Base-by-base conservation (phyloP, 1,284 basidiomycete genomes). In the Papiliotrema fonsecae region DNA sequence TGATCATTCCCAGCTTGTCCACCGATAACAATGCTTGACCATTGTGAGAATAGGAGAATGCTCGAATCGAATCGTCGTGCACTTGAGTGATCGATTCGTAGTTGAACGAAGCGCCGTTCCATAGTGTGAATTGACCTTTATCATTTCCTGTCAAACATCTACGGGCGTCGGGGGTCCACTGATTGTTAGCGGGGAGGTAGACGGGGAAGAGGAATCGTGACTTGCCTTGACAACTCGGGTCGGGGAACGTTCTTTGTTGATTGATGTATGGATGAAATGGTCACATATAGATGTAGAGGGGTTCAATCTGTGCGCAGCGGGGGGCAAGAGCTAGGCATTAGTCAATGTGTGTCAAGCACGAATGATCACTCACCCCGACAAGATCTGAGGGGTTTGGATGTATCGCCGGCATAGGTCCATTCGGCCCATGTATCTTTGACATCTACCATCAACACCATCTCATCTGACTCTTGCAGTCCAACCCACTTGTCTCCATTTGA, bases 81-180 rank as follows among this genome's bases (percentile, higher is more conserved):
- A 69, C 72, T 75, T 97, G 93, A 36, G 97, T 81, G 63, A 98
- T 97, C 0, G 94, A 97, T 73, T 98, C 94, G 70, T 98, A 98
- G 77, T 98, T 97, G 83, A 97, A 98, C 0, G 94, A 97, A 27
- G 96, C 79, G 18, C 93, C 94, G 65, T 98, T 98, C 94, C 96
- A 98, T 5, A 98, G 81, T 0, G 94, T 97, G 73, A 98, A 97
- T 74, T 98, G 94, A 47, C 96, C 96, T 58, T 87, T 91, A 25
- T 92, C 92, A 16, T 92, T 93, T 22, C 94, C 94, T 0, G 96
- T 98, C 38, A 98, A 76, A 25, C 97, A 79, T 5, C 94, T 83
- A 22, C 94, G 81, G 37, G 86, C 90, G 74, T 97, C 94, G 0
- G 94, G 94, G 26, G 92, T 97, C 91, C 93, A 98, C 88, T 94